A percentile compares a stretch with the other conserved stretches of the same genome.
phyloP scores from a whole-genome alignment of 371 early-diverging fungal genomes.

The Vairimorpha necatrix region DNA sequence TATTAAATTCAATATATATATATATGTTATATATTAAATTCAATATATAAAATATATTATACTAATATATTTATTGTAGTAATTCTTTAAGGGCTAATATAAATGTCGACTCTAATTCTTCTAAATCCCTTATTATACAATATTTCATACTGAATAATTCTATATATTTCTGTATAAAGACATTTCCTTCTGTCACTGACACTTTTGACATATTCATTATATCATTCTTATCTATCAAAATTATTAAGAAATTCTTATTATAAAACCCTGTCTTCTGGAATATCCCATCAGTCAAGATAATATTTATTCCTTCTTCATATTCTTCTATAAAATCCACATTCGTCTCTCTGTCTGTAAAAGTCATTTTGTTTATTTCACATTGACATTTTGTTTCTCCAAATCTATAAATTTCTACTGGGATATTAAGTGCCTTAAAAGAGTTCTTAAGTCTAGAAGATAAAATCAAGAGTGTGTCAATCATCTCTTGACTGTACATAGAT shows the following conservation, averaged over 20 bases:
- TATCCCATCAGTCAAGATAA: constrained; percentile 59
- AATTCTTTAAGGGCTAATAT: constrained; percentile 39
- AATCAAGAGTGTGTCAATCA: constrained; percentile 44
- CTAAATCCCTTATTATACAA: constrained; percentile 44
- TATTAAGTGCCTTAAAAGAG: constrained; percentile 51
- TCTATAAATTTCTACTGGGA: constrained; percentile 57
- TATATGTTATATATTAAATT: neutral
- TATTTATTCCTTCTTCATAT: constrained; percentile 56
- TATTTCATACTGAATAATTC: constrained; percentile 50
- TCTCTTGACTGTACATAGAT: constrained; percentile 71
- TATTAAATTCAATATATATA: neutral
- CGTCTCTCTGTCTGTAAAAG: constrained; percentile 48
- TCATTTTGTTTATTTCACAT: constrained; percentile 24
- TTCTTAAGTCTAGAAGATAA: constrained; percentile 34
- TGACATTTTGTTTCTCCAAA: constrained; percentile 45
- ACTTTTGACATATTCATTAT: constrained; percentile 53
- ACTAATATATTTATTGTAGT: no score
- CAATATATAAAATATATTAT: neutral
- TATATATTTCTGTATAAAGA: constrained; percentile 53
- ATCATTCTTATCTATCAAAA: constrained; percentile 49
- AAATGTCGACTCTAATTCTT: constrained; percentile 52
- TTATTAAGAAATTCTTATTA: constrained; percentile 44
- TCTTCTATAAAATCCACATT: constrained; percentile 47
- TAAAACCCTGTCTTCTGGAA: constrained; percentile 37
- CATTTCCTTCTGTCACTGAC: constrained; percentile 24